A percentile compares a stretch with the other conserved stretches of the same genome.
Evolutionary conservation across 2,329 filamentous ascomycete genomes (phyloP).

Genomic region (Aspergillus niger): DNA sequence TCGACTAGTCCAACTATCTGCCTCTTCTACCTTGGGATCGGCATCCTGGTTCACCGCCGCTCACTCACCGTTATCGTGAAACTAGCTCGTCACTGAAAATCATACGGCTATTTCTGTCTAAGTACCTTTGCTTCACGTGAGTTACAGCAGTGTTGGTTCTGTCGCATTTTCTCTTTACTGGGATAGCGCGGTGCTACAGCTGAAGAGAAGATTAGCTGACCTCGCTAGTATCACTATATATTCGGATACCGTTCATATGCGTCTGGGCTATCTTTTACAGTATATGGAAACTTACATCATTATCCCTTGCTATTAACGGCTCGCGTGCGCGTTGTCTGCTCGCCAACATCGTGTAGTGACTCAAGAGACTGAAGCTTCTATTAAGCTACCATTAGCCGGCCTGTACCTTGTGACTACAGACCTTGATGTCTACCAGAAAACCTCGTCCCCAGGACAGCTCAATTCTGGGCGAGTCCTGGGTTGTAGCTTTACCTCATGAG

Average conservation of each 20-base stretch:
- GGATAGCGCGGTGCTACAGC: not conserved
- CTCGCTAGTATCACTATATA: too few species aligned
- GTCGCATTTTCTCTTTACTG: not conserved
- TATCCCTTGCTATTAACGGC: not conserved
- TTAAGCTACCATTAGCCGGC: not conserved
- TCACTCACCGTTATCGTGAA: not conserved
- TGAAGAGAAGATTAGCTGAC: too few species aligned
- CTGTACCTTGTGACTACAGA: not conserved
- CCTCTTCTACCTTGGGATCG: not conserved
- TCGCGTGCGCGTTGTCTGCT: not conserved
- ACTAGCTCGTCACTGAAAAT: too few species aligned
- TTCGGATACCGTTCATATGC: too few species aligned
- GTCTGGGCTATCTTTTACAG: not conserved
- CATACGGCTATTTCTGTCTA: not conserved
- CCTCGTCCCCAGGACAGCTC: conserved; percentile 15
- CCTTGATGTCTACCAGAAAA: conserved; percentile 12
- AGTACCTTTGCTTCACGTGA: not conserved
- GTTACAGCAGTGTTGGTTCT: too few species aligned
- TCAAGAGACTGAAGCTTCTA: not conserved
- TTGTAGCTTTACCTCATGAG: conserved; percentile 31
- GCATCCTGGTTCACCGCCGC: not conserved
- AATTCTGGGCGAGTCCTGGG: conserved; percentile 41
- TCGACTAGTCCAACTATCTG: not conserved
- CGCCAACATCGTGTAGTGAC: not conserved
- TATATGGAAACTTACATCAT: not conserved